Base-by-base conservation (phyloP, 2,329 filamentous ascomycete genomes). In the Apiospora sp. region DNA sequence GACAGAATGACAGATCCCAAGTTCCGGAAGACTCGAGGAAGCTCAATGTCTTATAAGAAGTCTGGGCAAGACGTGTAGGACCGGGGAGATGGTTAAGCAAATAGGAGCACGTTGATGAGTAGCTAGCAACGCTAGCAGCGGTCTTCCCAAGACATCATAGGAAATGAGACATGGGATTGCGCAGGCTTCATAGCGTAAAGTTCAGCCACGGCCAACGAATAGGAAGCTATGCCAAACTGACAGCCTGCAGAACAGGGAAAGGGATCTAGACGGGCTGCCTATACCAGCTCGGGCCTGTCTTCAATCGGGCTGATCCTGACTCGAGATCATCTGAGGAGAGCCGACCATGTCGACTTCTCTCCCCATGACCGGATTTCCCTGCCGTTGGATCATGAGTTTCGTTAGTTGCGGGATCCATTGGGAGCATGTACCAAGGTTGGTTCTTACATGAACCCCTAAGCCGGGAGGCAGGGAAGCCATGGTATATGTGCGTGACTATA, bases 281-380 rank as follows among this genome's bases (percentile, higher is more conserved):
- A 69, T 34, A 49, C 67, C 44, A 68, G 30, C 37, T 44, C 37
- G 22, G 22, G n/a, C n/a, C 13, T 46, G 51, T 27, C 54, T 34
- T 37, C 54, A 37, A 27, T 69, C 67, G 43, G 67, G 44, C 67
- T 48, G 67, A 69, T 44, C 67, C 67, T 37, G n/a, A 10, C 67
- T n/a, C 44, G 19, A 22, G 67, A 69, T 49, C 67, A 69, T 30
- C 27, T 69, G 67, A 69, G 44, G 44, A 69, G 34, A 19, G 44
- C 44, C 24, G 44, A n/a, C 58, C 44, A 27, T 34, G 44, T 22
- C 44, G 48, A 12, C 3, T 24, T 37, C 10, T 48, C 67, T 37
- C 43, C 67, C 67, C 67, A 69, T 69, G 67, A 69, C 24, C 19
- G 37, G 44, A 12, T 64, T 14, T 4, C 19, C 22, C 19, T n/a